Conservation (phyloP, 352 stramenopile species). For the Globisporangium ultimum region DNA sequence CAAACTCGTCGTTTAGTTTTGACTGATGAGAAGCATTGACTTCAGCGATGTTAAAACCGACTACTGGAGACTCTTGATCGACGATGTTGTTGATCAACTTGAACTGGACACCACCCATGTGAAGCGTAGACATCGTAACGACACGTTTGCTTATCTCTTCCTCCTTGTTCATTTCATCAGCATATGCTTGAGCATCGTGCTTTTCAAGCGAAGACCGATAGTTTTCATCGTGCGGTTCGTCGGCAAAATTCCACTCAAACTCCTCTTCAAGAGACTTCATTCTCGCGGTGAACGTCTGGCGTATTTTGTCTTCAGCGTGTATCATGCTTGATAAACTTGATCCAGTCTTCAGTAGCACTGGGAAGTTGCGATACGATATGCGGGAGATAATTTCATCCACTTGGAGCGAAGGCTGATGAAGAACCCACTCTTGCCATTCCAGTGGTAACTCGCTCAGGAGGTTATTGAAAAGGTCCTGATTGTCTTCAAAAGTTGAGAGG, state of each 20-base stretch:
- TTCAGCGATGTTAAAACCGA: constrained; percentile 52
- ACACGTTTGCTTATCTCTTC: constrained; percentile 8
- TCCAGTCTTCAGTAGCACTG: constrained; percentile 57
- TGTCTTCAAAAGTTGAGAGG: not conserved
- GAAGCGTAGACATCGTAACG: constrained; percentile 29
- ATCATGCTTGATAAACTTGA: constrained; percentile 31
- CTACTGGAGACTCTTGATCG: constrained; percentile 71
- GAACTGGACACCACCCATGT: constrained; percentile 48
- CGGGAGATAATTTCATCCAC: constrained; percentile 56
- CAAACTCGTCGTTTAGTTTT: constrained; percentile 30
- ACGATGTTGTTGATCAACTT: constrained; percentile 83
- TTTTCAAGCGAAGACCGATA: constrained; percentile 35
- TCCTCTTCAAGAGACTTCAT: constrained; percentile 38
- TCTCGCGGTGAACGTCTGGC: constrained; percentile 29
- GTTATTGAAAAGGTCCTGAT: not conserved
- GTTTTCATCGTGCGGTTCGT: constrained; percentile 26
- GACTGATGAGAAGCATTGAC: constrained; percentile 33
- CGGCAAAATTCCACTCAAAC: constrained; percentile 37
- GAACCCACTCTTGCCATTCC: constrained; percentile 50
- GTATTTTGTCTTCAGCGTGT: constrained; percentile 39
- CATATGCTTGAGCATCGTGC: constrained; percentile 6
- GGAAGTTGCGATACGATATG: constrained; percentile 70
- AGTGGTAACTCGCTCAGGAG: not conserved
- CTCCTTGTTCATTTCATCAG: constrained; percentile 1
- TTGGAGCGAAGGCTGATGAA: constrained; percentile 31